phyloP scores from a whole-genome alignment of 345 rosid genomes.

The Dovyalis caffra region DNA sequence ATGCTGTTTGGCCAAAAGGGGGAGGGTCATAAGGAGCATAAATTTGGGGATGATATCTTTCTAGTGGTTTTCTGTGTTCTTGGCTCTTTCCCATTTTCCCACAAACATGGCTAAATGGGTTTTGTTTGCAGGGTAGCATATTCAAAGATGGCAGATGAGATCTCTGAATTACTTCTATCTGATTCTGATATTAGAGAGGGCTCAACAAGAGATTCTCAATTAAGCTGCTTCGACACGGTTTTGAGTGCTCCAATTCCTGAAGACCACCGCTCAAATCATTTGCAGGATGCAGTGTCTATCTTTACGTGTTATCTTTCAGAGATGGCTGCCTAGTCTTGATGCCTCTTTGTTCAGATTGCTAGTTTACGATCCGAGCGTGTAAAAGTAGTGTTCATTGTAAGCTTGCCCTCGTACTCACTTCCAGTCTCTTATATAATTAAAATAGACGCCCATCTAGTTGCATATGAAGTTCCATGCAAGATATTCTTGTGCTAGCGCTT shows the following conservation, averaged over 20 bases:
- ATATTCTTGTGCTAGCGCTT: too few species aligned
- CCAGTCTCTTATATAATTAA: too few species aligned
- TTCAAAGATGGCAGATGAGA: conserved; percentile 87
- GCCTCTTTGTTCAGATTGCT: not conserved
- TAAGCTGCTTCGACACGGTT: conserved; percentile 65
- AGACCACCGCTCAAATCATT: conserved; percentile 61
- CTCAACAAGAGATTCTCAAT: conserved; percentile 56
- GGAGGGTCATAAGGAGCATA: too few species aligned
- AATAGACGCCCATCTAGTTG: too few species aligned
- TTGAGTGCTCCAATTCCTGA: conserved; percentile 72
- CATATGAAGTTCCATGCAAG: too few species aligned
- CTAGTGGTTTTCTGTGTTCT: too few species aligned
- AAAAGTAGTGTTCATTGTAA: not conserved
- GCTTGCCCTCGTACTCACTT: not conserved
- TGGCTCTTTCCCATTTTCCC: too few species aligned
- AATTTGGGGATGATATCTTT: too few species aligned
- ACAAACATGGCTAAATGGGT: not conserved
- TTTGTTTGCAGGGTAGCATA: conserved; percentile 65
- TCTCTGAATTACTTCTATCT: conserved; percentile 54
- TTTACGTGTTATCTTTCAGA: conserved; percentile 76
- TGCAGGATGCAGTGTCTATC: conserved; percentile 87
- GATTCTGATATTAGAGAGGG: conserved; percentile 42
- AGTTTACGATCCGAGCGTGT: not conserved
- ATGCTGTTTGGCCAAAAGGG: too few species aligned
- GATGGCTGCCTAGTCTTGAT: conserved; percentile 29